Percentiles rank a stretch among this genome's conserved stretches.
phyloP scores from a whole-genome alignment of 192 early-diverging fungal genomes.

The Backusella parvicylindrica region DNA sequence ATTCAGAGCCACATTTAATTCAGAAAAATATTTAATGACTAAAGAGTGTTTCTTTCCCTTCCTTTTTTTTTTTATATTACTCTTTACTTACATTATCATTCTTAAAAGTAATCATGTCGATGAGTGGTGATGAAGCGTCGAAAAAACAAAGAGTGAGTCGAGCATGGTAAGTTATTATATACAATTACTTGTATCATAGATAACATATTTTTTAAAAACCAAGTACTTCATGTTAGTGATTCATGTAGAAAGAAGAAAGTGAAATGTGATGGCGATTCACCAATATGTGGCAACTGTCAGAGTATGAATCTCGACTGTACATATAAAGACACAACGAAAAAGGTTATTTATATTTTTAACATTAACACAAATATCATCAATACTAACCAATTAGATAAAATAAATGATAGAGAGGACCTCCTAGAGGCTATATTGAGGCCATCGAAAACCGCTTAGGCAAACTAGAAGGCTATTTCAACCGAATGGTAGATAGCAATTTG shows the following conservation, averaged over 20 bases:
- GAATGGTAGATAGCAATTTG: slow-evolving; percentile 37
- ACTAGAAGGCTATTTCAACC: slow-evolving; percentile 62
- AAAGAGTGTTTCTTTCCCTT: too few relatives aligned
- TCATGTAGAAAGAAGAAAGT: slow-evolving; percentile 79
- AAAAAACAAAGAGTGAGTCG: slow-evolving; percentile 34
- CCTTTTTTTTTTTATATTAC: neutral
- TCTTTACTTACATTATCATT: neutral
- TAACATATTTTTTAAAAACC: neutral
- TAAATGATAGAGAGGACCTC: slow-evolving; percentile 64
- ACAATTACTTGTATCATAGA: neutral
- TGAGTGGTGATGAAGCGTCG: slow-evolving; percentile 3
- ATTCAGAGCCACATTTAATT: neutral
- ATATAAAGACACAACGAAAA: slow-evolving; percentile 53
- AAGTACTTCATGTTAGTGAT: slow-evolving; percentile 46
- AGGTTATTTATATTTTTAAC: slow-evolving; percentile 17
- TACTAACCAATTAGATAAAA: slow-evolving; percentile 10
- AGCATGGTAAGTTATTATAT: slow-evolving; percentile 24
- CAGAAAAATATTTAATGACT: neutral
- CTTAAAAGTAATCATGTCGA: slow-evolving; percentile 1
- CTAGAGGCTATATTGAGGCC: slow-evolving; percentile 83
- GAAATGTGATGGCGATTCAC: slow-evolving; percentile 73
- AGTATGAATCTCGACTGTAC: slow-evolving; percentile 65
- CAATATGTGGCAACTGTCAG: slow-evolving; percentile 70
- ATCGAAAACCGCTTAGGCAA: slow-evolving; percentile 71
- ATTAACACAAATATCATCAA: neutral